A percentile compares a stretch with the other conserved stretches of the same genome.
Evolutionary conservation across 139 green algal species (phyloP).

Genomic region (Chara braunii): DNA sequence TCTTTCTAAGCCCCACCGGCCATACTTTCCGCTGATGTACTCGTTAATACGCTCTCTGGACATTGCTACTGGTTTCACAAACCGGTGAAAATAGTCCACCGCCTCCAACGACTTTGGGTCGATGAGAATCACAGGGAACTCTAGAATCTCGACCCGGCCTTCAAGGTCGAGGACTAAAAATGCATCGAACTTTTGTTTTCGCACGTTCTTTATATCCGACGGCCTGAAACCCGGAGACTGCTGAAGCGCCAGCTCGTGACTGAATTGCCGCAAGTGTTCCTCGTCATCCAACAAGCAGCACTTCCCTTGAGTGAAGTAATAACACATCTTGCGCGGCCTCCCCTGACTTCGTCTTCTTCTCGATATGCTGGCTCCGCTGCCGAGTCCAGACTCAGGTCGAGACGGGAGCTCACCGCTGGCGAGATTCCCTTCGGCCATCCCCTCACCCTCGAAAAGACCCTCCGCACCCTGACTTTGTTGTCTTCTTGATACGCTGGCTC

Average conservation of each 20-base stretch:
- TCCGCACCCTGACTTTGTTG: no score
- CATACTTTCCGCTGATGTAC: conserved; percentile 33
- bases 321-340: neutral
- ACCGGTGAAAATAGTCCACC: conserved; percentile 24
- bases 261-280: conserved; percentile 15
- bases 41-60: conserved; percentile 4
- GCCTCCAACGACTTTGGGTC: conserved; percentile 8
- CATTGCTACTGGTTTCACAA: conserved; percentile 25
- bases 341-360: no score
- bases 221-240: conserved; percentile 11
- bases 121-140: conserved; percentile 27
- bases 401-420: conserved; percentile 1
- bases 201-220: conserved; percentile 6
- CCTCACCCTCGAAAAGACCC: conserved; percentile 1
- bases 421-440: neutral
- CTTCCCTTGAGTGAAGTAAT: conserved; percentile 9
- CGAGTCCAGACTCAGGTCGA: no score
- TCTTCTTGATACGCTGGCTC: no score
- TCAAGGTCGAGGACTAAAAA: conserved; percentile 33
- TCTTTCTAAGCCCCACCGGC: conserved; percentile 11
- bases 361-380: no score
- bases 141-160: conserved; percentile 31
- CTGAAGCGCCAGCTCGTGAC: conserved; percentile 12
- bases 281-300: neutral
- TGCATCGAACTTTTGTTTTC: conserved; percentile 10